Evolutionary conservation across 805 yeast genomes (phyloP), one percentile per base, ranked within the genome.

Genomic region (Lipomyces orientalis): DNA sequence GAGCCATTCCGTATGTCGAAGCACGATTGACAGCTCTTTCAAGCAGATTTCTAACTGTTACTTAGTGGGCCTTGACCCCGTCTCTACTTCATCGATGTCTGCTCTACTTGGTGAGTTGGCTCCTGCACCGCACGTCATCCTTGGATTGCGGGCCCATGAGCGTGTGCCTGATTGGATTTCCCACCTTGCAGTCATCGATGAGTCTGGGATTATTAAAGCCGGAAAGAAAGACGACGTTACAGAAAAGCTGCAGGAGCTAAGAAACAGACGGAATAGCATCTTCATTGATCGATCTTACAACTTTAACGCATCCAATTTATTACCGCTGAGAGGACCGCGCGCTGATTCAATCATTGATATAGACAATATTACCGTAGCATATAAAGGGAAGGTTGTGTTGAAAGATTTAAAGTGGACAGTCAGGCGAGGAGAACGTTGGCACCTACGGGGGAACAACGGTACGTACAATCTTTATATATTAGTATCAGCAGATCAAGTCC

Each of bases 361-460:
- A 74, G 80, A 83, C 3, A 82, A 85, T 54, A 86, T 94, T 1
- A 83, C 87, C 2, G 88, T 94, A 2, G 77, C 85, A 2, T 93
- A 93, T 77, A 83, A 84, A 58, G 90, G 88, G 0, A 80, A 83
- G 25, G 84, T 86, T 0, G 83, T 93, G 0, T 79, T 94, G 58
- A 77, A 81, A 55, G 78, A 89, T 65, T 81, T 94, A 62, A 78
- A 78, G 19, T 90, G 97, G 93, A 79, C 78, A 7, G 88, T 93
- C 12, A 80, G 81, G 2, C 81, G 81, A 55, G 96, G 97, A 3
- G 90, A 91, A 49, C 88, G 86, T 74, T 92, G 98, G 97, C 96
- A 95, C 75, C 83, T 94, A 37, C 81, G 89, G 65, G 99, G 99
- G 1, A 86, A 87, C 66, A 94, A 95, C 72, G 99, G 99, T 0